A percentile compares a stretch with the other conserved stretches of the same genome.
phyloP scores from a whole-genome alignment of 164 flowering plant species.

The Cinnamomum chago region DNA sequence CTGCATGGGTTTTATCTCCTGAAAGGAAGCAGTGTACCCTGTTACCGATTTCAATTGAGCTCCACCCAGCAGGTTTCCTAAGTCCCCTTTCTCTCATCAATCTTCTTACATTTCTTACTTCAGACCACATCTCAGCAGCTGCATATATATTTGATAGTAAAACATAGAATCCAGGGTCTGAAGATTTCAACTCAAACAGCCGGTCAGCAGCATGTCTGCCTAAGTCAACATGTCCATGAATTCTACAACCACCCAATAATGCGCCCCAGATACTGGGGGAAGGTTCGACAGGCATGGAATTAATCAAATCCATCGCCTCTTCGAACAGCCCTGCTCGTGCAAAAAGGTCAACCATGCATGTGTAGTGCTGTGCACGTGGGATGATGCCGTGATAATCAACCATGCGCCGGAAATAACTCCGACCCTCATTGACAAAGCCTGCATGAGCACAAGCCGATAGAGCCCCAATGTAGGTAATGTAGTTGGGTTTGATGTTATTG shows the following conservation, averaged over 20 bases:
- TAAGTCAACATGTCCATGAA: conserved; percentile 6
- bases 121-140: conserved; percentile 11
- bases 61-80: conserved; percentile 17
- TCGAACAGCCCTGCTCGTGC: conserved; percentile 10
- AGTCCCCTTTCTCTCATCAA: conserved; percentile 10
- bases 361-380: conserved; percentile 11
- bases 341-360: conserved; percentile 14
- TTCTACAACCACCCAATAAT: conserved; percentile 12
- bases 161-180: conserved; percentile 14
- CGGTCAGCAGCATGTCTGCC: conserved; percentile 14
- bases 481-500: conserved; percentile 9
- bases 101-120: conserved; percentile 9
- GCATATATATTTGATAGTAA: conserved; percentile 15
- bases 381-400: conserved; percentile 11
- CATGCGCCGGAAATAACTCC: conserved; percentile 8
- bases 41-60: conserved; percentile 10
- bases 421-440: conserved; percentile 9
- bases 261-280: conserved; percentile 12
- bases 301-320: conserved; percentile 11
- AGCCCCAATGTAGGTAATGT: conserved; percentile 13
- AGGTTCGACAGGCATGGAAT: conserved; percentile 3
- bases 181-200: conserved; percentile 10
- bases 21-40: conserved; percentile 15
- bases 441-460: conserved; percentile 14
- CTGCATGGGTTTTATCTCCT: conserved; percentile 10